Evolutionary conservation across 176 grass and related monocot species (phyloP), one percentile per base, ranked within the genome.

Genomic region (Carex scoparia): DNA sequence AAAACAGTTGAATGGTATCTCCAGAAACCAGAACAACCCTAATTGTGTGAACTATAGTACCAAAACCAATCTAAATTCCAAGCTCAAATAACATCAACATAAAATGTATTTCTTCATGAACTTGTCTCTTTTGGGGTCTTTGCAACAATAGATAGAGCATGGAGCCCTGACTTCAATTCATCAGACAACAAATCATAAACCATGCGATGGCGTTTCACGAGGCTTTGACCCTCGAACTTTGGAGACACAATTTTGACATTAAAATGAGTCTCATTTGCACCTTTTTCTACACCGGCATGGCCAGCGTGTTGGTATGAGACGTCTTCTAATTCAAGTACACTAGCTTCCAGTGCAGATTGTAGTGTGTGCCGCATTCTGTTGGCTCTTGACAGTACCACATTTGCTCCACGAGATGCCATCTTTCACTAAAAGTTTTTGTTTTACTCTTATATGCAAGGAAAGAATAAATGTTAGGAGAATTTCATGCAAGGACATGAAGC

Each of bases 101-200:
- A 23, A 56, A 15, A 64, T 42, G 12, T 66, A 33, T 15, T 69
- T 83, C 35, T 77, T 90, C 74, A 94, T 9, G 88, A 79, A 71
- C 77, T 85, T 15, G 72, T 88, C 61, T 98, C 96, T 58, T 85
- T 87, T 5, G 93, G 93, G 35, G 93, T 94, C 93, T 95, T 98
- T 63, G 93, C 96, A 73, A 90, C 91, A 81, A 98, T 95, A 84
- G 91, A 98, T 85, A 98, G 84, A 87, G 93, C 93, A 94, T 98
- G 93, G 60, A 95, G 96, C 30, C 96, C 96, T 42, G 85, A 94
- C 84, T 92, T 95, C 80, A 98, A 86, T 84, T 98, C 96, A 83
- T 95, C 91, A 1, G 74, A 85, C 88, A 98, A 78, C 61, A 98
- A 90, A 88, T 92, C 90, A 87, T 98, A 98, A 12, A 98, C 90